These are phyloP conservation scores for Raddia guianensis DNA, from an alignment of 176 grass and related monocot species.

Conservation along the genomic window DNA sequence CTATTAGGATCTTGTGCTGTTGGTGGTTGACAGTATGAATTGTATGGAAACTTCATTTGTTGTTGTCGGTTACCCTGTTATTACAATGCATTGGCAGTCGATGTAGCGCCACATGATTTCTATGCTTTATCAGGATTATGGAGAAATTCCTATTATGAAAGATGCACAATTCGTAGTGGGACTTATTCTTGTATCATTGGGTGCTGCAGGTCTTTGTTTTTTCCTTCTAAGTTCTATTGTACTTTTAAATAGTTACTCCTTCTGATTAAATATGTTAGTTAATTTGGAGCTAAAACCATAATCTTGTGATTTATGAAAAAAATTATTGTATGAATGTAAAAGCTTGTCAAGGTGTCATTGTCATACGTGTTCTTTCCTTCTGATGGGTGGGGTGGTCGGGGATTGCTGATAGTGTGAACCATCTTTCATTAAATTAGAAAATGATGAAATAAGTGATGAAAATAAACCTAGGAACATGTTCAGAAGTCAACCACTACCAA, in stretches of 20 bases:
- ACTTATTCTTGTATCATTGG: background rate
- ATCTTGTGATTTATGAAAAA: background rate
- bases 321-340: background rate
- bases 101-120: background rate
- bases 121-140: background rate
- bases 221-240: background rate
- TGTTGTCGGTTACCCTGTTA: conserved; percentile 14
- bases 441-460: background rate
- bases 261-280: background rate
- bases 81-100: conserved; percentile 10
- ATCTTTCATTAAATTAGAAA: background rate
- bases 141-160: background rate
- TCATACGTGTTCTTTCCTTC: background rate
- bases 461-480: background rate
- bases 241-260: background rate
- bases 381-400: background rate
- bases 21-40: background rate
- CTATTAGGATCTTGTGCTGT: background rate
- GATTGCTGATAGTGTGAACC: background rate
- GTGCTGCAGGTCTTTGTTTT: background rate
- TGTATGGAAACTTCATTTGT: background rate
- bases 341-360: background rate
- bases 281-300: background rate
- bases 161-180: background rate
- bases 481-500: background rate